These are phyloP conservation scores for Fusarium hainanense DNA, from an alignment of 2,329 filamentous ascomycete genomes.

Conservation along the genomic window DNA sequence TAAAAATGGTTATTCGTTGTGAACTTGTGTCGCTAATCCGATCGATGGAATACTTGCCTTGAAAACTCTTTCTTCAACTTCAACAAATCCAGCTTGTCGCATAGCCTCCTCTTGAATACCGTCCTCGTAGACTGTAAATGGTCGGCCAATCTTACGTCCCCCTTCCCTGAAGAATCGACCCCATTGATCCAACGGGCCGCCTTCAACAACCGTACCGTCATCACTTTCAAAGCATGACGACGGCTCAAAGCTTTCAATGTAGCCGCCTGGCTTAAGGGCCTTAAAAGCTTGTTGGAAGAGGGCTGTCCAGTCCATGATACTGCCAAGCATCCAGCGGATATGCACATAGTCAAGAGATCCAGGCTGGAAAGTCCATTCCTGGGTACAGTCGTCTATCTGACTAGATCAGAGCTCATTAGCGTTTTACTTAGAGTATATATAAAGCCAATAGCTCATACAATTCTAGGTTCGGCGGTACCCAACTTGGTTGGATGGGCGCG, in stretches of 20 bases:
- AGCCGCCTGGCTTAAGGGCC: background rate
- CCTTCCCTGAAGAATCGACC: conserved; percentile 10
- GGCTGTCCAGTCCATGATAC: conserved; percentile 4
- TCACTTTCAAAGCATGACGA: background rate
- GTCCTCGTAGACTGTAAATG: background rate
- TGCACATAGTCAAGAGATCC: conserved; percentile 3
- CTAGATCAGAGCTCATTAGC: background rate
- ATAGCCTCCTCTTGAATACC: background rate
- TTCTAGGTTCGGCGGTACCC: conserved; percentile 4
- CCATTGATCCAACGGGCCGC: background rate
- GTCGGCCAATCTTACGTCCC: background rate
- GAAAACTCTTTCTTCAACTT: background rate
- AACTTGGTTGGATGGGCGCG: conserved; percentile 7
- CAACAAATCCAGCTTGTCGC: background rate
- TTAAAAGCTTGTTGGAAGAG: background rate
- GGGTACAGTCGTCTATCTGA: conserved; percentile 14
- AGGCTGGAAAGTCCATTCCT: background rate
- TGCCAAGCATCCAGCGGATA: conserved; percentile 8
- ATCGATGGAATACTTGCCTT: background rate
- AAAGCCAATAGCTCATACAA: background rate
- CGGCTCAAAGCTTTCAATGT: conserved; percentile 13
- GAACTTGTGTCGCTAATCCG: background rate
- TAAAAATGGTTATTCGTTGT: background rate
- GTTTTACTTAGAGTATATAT: accelerated
- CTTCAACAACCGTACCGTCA: background rate